Conservation (phyloP, 148 eudicot genomes). For the Nepenthes gracilis region DNA sequence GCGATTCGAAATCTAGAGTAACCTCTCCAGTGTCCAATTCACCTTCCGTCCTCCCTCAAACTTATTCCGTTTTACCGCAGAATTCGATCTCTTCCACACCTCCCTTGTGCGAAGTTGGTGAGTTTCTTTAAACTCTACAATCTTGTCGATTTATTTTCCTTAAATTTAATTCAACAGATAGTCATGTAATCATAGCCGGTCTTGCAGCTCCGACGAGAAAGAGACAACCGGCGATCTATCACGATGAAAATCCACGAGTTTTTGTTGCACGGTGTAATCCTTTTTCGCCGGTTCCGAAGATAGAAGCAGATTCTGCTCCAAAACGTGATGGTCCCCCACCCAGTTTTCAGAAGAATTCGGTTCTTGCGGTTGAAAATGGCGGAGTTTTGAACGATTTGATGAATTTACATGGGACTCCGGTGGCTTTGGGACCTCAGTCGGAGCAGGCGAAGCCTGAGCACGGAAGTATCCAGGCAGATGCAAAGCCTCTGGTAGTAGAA, state of each 20-base stretch:
- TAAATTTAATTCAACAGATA: too few species aligned
- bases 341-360: slow-evolving; percentile 20
- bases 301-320: slow-evolving; percentile 24
- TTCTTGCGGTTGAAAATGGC: slow-evolving; percentile 28
- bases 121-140: slow-evolving; percentile 3
- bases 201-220: slow-evolving; percentile 76
- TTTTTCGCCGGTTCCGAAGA: slow-evolving; percentile 21
- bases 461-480: slow-evolving; percentile 2
- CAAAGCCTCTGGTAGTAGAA: slow-evolving; percentile 16
- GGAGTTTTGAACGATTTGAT: slow-evolving; percentile 11
- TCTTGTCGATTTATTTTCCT: not conserved
- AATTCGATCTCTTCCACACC: slow-evolving; percentile 22
- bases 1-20: slow-evolving; percentile 45
- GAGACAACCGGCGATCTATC: slow-evolving; percentile 35
- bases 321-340: slow-evolving; percentile 26
- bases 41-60: slow-evolving; percentile 12
- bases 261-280: slow-evolving; percentile 27
- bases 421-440: not conserved
- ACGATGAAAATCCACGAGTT: slow-evolving; percentile 25
- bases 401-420: slow-evolving; percentile 7
- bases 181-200: not conserved
- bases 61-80: slow-evolving; percentile 15
- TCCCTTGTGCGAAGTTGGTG: slow-evolving; percentile 47
- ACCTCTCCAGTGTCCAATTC: slow-evolving; percentile 52
- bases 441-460: slow-evolving; percentile 1